Base-by-base conservation (phyloP, 2,329 filamentous ascomycete genomes). In the Elsinoe perseae region DNA sequence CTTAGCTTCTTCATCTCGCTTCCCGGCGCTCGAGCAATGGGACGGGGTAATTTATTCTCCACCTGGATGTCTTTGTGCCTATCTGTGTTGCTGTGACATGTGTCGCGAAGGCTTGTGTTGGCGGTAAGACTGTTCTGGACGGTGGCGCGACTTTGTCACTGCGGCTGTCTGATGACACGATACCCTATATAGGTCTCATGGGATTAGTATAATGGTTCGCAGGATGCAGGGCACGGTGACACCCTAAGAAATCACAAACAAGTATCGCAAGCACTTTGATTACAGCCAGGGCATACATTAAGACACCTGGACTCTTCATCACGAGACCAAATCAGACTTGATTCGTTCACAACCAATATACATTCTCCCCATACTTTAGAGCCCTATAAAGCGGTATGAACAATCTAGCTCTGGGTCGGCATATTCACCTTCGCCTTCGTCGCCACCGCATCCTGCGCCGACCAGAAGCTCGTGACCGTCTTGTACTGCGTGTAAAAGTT, bases 401-500 rank as follows among this genome's bases (percentile, higher is more conserved):
- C 3, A n/a, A 30, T 50, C 57, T 64, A 72, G 58, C 63, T 68
- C 56, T 85, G 81, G 30, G 81, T 86, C 18, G 92, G 92, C 92
- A 97, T 97, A 60, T 87, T 81, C 9, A 95, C 89, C 65, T 85
- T 83, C 14, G 91, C 91, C 80, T 91, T 92, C 63, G 84, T 87
- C 56, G 83, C 85, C 50, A 93, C 80, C 0, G 89, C 91, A 74
- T 96, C 91, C 66, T 91, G 84, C 59, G 81, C 83, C 67, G 83
- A 83, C 93, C 93, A 98, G 69, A 95, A 75, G 63, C 89, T 86
- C 54, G 93, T 98, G 50, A 98, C 93, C 2, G 93, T 98, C 87
- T 98, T 97, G 68, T 87, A 81, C 75, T 97, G 93, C 2, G 93
- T 98, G 73, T 95, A 97, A 70, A 98, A 98, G 69, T 87, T 85